Evolutionary conservation across 768 basidiomycete species (phyloP).

Genomic region (Chiua virens): DNA sequence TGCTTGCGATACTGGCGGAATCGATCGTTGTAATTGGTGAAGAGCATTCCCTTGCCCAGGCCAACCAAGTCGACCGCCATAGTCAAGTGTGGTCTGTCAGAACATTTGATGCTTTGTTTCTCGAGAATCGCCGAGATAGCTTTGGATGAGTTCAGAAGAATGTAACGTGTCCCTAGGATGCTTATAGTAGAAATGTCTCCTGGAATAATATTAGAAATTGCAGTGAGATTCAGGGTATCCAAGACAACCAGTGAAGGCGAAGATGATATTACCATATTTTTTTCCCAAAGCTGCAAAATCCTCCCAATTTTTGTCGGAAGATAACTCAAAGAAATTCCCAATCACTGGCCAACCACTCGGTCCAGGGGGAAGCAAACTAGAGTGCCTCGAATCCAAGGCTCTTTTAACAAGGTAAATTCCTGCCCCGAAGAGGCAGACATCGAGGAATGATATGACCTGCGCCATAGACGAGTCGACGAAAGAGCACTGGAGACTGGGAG

Average conservation of each 20-base stretch:
- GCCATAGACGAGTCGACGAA: slow-evolving; percentile 2
- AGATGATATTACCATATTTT: too few species aligned
- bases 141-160: slow-evolving; percentile 49
- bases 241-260: too few species aligned
- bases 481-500: neutral
- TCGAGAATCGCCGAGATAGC: slow-evolving; percentile 51
- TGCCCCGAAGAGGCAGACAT: slow-evolving; percentile 17
- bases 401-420: slow-evolving; percentile 9
- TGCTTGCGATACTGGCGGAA: slow-evolving; percentile 16
- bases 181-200: slow-evolving; percentile 18
- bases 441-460: neutral
- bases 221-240: too few species aligned
- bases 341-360: slow-evolving; percentile 6
- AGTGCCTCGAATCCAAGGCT: neutral
- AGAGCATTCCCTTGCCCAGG: slow-evolving; percentile 1
- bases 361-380: slow-evolving; percentile 16
- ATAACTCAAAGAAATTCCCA: too few species aligned
- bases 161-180: slow-evolving; percentile 45
- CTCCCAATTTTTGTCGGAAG: too few species aligned
- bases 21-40: slow-evolving; percentile 4
- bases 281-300: too few species aligned
- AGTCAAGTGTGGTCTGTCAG: slow-evolving; percentile 23
- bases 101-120: slow-evolving; percentile 54
- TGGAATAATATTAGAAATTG: neutral
- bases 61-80: slow-evolving; percentile 26